Evolutionary conservation across 352 stramenopile genomes (phyloP).

Genomic region (Globisporangium uncinulatum): DNA sequence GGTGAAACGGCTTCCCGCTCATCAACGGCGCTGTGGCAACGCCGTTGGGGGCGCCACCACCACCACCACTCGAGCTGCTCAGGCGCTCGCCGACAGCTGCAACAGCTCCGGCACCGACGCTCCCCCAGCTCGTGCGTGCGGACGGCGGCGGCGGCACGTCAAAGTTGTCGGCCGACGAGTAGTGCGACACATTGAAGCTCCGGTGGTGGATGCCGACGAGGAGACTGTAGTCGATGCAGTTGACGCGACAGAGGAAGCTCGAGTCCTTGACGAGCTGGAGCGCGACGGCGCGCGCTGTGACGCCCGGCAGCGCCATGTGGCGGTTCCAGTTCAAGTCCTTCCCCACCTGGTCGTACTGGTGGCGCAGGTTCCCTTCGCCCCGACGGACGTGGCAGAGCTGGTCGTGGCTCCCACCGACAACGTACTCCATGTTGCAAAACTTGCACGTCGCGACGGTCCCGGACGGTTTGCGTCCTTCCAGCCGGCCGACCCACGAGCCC

Average conservation of each 20-base stretch:
- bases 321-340: slow-evolving; percentile 85
- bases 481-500: slow-evolving; percentile 76
- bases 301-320: slow-evolving; percentile 59
- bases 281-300: slow-evolving; percentile 50
- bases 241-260: slow-evolving; percentile 87
- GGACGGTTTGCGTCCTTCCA: slow-evolving; percentile 66
- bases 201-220: slow-evolving; percentile 92
- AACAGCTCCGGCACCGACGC: slow-evolving; percentile 6
- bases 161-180: slow-evolving; percentile 47
- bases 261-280: slow-evolving; percentile 83
- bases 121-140: slow-evolving; percentile 16
- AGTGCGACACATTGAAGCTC: slow-evolving; percentile 76
- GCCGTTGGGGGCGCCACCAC: not conserved
- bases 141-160: slow-evolving; percentile 22
- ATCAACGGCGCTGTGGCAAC: slow-evolving; percentile 12
- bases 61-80: slow-evolving; percentile 13
- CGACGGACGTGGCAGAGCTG: slow-evolving; percentile 58
- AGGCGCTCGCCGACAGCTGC: slow-evolving; percentile 3
- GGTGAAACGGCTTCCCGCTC: slow-evolving; percentile 43
- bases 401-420: slow-evolving; percentile 61
- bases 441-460: slow-evolving; percentile 70
- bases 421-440: slow-evolving; percentile 63
- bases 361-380: slow-evolving; percentile 57
- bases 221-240: slow-evolving; percentile 95
- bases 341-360: slow-evolving; percentile 77